Evolutionary conservation across 495 filamentous ascomycete species (phyloP), one percentile per base, ranked within the genome.

Genomic region (Aspergillus cavernicola): DNA sequence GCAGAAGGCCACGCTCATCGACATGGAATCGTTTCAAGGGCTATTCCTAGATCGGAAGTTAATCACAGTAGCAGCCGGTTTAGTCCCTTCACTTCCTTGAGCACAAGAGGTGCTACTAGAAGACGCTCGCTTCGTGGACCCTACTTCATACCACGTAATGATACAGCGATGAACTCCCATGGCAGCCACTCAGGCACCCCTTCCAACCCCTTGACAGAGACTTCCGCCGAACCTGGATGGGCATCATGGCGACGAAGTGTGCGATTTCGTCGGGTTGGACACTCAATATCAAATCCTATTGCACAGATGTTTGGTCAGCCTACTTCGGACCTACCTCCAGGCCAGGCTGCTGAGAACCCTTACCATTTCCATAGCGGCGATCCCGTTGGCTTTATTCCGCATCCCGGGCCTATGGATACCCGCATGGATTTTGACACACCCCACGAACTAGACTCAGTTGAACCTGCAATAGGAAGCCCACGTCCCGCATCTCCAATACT

Each of bases 1-100:
- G 75, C 73, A 38, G 72, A 79, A 55, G 75, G 73, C 15, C 75
- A 72, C 57, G 72, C 74, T 48, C 69, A 81, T 64, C 70, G 79
- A 44, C 71, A 73, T 61, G 74, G 74, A 4, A 58, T 72, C 9
- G 64, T 74, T 3, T 70, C 70, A 45, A 70, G 71, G 50, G 59
- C 72, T 6, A 56, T 66, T 6, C 68, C 72, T 16, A 66, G 74
- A 41, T 64, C 69, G 4, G 74, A 77, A 52, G 58, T 60, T 8
- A 50, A 61, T 13, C 66, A 74, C 33, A 70, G 58, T 37, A 70
- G 55, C 48, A 63, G 66, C 52, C 72, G 74, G 1, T 75, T 77
- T 43, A 74, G 71, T 43, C 72, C 74, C 0, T 77, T 77, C 53
- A 66, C 61, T 45, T 70, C 67, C 3, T 53, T 74, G 23, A 56